Evolutionary conservation across 139 green algal genomes (phyloP), one percentile per base, ranked within the genome.

Genomic region (Picochlorum costavermella): DNA sequence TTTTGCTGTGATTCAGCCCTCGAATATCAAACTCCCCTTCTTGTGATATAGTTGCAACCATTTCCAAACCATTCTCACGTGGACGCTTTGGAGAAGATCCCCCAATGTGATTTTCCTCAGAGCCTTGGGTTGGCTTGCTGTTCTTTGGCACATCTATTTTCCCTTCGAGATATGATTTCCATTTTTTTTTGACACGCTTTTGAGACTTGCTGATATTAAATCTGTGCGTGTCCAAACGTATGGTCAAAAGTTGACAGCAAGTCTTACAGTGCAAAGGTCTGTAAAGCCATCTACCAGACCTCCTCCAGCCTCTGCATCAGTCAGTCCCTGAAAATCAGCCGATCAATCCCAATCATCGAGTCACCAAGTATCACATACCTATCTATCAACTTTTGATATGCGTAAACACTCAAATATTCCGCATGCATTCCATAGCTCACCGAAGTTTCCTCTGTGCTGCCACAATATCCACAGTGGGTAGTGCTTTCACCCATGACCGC

Each of bases 231-330:
- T 83, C 70, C 29, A 85, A 64, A 1, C 79, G 73, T 45, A 83
- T 80, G 6, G 76, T 81, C 55, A 83, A 60, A 23, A 73, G 63
- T 20, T 68, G 67, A 57, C 79, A 85, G 66, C 78, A 85, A 4
- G 61, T 70, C 4, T 26, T 28, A n/a, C 63, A 48, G 31, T 73
- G 43, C 2, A 73, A 36, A 6, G 79, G 79, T 57, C 57, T 64
- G 61, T 85, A 85, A 14, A 83, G 6, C 61, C 68, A 83, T 13
- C 31, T 23, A 3, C 79, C 79, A 33, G 65, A 75, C 14, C 79
- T 63, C 4, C 79, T 65, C 79, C 79, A 85, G 4, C 31, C 75
- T 66, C 53, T 68, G 46, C 46, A 53, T 20, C 5, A 53, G 11
- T 40, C 33, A 40, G 11, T 40, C 6, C 33, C 33, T 8, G 9